Percentiles rank a stretch among this genome's conserved stretches.
phyloP scores from a whole-genome alignment of 2,329 filamentous ascomycete species.

The Colletotrichum siamense region DNA sequence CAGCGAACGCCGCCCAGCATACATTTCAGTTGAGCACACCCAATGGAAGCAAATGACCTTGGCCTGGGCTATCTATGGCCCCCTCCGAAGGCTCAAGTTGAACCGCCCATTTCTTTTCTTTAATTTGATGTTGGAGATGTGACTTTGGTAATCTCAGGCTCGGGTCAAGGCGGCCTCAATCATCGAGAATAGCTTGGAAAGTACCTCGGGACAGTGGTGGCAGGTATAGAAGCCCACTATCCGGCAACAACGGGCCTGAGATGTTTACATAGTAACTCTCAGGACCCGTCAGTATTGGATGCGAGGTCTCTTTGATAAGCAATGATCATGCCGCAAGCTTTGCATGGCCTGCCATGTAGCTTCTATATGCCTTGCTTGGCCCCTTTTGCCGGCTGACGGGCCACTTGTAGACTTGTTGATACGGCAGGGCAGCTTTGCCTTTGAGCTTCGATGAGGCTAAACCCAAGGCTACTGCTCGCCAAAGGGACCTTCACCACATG shows the following conservation, averaged over 20 bases:
- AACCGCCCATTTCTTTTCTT: neutral
- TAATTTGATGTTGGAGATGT: slow-evolving; percentile 8
- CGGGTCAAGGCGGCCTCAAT: neutral
- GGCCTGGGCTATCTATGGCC: slow-evolving; percentile 7
- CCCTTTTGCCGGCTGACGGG: neutral
- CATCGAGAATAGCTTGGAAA: neutral
- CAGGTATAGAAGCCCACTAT: neutral
- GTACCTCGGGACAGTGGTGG: neutral
- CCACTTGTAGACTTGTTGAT: neutral
- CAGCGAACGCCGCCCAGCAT: neutral
- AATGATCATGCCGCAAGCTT: neutral
- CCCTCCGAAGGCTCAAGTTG: neutral
- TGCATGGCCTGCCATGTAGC: neutral
- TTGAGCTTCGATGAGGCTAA: neutral
- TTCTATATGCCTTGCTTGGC: neutral
- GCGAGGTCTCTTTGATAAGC: neutral
- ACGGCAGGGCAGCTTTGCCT: neutral
- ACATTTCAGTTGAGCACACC: neutral
- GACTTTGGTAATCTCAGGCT: neutral
- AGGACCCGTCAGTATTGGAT: neutral
- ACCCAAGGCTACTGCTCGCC: neutral
- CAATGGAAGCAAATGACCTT: slow-evolving; percentile 11
- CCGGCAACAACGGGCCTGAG: neutral
- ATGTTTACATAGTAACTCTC: neutral
- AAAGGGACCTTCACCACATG: slow-evolving; percentile 7